Base-by-base conservation (phyloP, 352 stramenopile genomes). In the Phytophthora pluvialis region DNA sequence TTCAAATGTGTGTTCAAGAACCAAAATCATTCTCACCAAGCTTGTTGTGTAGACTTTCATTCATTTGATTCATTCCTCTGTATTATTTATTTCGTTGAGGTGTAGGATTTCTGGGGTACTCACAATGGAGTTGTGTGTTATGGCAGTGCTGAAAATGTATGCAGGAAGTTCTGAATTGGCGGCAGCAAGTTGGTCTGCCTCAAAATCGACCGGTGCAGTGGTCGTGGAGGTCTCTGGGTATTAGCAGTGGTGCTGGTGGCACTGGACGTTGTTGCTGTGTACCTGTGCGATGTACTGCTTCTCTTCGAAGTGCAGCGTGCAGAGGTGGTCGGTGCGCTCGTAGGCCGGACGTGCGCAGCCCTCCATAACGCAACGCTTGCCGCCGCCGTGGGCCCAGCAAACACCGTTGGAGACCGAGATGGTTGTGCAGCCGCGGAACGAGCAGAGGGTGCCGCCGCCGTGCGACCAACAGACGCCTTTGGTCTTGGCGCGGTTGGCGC, bases 381-480 rank as follows among this genome's bases (percentile, higher is more conserved):
- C 89, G 28, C 89, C 89, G 16, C 89, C 89, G 61, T 97, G 89
- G 25, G 80, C 78, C 76, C 78, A 86, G 60, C 80, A 88, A 3
- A 84, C 72, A 13, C 80, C 76, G 36, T 89, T 89, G 3, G 78
- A 87, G 42, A 87, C 76, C 4, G 75, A 72, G 58, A 83, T 85
- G 6, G 72, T 85, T 4, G 60, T 63, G 47, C 80, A 89, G 10
- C 69, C 64, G 9, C 38, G 52, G 56, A 79, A 76, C 0, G 75
- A 80, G 59, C 80, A 89, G 12, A 79, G 56, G 10, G 74, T 89
- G 44, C 80, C 80, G 25, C 80, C 80, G 15, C 80, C 80, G 58
- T 89, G 80, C 13, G 75, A 86, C 80, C 80, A 89, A 55, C 80
- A 89, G 5, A 89, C 70, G 10, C 80, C 80, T 43, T 83, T 83